Evolutionary conservation across 2,329 filamentous ascomycete genomes (phyloP).

Genomic region (Pseudogymnoascus sp.): DNA sequence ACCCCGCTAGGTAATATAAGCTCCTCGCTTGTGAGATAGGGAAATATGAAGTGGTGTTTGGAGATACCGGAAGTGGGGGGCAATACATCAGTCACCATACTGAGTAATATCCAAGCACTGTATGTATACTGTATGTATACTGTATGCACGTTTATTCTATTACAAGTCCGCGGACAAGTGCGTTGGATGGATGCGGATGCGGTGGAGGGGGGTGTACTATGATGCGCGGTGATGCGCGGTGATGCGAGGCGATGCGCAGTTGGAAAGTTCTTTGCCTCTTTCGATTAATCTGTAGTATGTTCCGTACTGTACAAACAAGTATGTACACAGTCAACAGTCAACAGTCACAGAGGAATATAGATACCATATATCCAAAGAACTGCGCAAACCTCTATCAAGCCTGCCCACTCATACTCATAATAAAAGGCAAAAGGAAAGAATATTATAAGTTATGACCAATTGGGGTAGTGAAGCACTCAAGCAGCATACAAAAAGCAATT

Average conservation of each 20-base stretch:
- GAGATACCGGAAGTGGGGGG: neutral
- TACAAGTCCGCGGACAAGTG: neutral
- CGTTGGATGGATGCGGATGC: neutral
- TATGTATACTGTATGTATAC: neutral
- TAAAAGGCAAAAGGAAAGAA: neutral
- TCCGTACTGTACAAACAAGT: neutral
- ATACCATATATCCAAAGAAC: too few species aligned
- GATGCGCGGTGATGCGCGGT: too few species aligned
- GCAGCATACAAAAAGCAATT: neutral
- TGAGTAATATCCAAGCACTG: neutral
- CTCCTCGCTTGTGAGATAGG: slow-evolving; percentile 6
- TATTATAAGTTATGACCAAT: neutral
- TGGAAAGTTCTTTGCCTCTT: neutral
- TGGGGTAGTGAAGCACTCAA: neutral
- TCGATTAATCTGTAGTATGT: neutral
- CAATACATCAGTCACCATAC: slow-evolving; percentile 5
- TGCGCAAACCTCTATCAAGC: neutral
- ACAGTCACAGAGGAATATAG: too few species aligned
- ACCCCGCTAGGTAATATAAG: slow-evolving; percentile 6
- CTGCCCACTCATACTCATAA: neutral
- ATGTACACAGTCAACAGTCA: too few species aligned
- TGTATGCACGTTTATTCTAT: neutral
- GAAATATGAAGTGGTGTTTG: neutral
- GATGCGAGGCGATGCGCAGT: too few species aligned
- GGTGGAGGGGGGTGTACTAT: neutral